Base-by-base conservation (phyloP, 2,329 filamentous ascomycete genomes). In the Ascosphaera aggregata region DNA sequence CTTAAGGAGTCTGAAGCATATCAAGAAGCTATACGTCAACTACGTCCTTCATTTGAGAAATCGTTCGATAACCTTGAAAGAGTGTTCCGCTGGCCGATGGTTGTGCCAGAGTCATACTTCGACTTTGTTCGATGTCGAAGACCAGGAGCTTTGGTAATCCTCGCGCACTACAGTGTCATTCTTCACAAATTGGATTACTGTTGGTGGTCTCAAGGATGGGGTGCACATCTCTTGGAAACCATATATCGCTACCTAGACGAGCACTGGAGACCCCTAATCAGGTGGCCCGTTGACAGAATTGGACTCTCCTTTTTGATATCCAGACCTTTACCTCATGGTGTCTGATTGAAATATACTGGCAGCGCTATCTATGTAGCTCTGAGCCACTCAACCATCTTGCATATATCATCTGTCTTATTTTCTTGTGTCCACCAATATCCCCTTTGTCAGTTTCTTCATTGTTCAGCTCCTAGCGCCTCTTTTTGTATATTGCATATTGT, bases 151-250 rank as follows among this genome's bases (percentile, higher is more conserved):
- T 59, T 78, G 19, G 65, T 67, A 22, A 71, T 76, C 27, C 62
- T 77, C 1, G 73, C 72, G 4, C 73, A 69, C 51, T 78, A 76
- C 51, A 76, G 76, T 47, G 73, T 71, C 19, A 57, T 76, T 34
- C 59, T 77, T 32, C 70, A 71, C 46, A 63, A 63, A 24, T 61
- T 74, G 44, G 69, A 76, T 45, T 53, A 60, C 15, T 59, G 73
- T 17, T 80, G 75, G 75, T 80, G 75, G 74, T 54, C 77, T 3
- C 62, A 70, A 36, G 73, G 73, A 19, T 72, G 76, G 45, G 66
- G 73, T 16, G 66, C 69, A n/a, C 66, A 71, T 43, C 73, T 79
- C 48, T 71, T 79, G 18, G 66, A 73, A 50, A 72, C 73, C n/a
- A 63, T 76, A 17, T 45, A 48, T 38, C 39, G 41, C 30, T 42